A percentile compares a stretch with the other conserved stretches of the same genome.
Evolutionary conservation across 2,329 filamentous ascomycete species (phyloP).

Genomic region (Penicillium oxalicum): DNA sequence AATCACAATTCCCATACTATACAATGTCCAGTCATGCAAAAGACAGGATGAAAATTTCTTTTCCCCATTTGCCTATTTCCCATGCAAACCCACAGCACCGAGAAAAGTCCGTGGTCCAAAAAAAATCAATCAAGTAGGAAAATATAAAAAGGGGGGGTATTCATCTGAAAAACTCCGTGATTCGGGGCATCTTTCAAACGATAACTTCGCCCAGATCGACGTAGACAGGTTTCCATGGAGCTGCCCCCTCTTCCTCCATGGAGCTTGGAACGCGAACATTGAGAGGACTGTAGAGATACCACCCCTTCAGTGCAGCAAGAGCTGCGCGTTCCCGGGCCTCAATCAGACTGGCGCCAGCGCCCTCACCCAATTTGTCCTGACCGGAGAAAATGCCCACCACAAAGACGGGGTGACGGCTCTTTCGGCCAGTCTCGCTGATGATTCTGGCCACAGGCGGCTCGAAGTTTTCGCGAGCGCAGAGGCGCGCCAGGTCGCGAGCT

Average conservation of each 20-base stretch:
- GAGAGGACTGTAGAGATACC: slow-evolving; percentile 89
- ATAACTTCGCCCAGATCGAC: slow-evolving; percentile 68
- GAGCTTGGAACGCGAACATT: slow-evolving; percentile 63
- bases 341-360: slow-evolving; percentile 69
- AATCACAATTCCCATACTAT: slow-evolving; percentile 35
- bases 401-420: slow-evolving; percentile 79
- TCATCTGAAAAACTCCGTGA: slow-evolving; percentile 7
- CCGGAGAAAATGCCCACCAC: slow-evolving; percentile 93
- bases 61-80: slow-evolving; percentile 19
- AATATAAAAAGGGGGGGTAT: slow-evolving; percentile 16
- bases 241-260: slow-evolving; percentile 56
- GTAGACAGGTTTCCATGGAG: slow-evolving; percentile 60
- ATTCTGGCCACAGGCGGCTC: slow-evolving; percentile 79
- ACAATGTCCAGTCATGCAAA: slow-evolving; percentile 33
- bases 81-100: slow-evolving; percentile 22
- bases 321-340: slow-evolving; percentile 73
- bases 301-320: slow-evolving; percentile 80
- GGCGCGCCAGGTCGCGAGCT: slow-evolving; percentile 70
- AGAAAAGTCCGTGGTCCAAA: slow-evolving; percentile 22
- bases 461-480: slow-evolving; percentile 87
- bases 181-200: slow-evolving; percentile 32
- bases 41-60: slow-evolving; percentile 19
- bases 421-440: slow-evolving; percentile 81
- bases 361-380: slow-evolving; percentile 85
- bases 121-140: slow-evolving; percentile 14